These are phyloP conservation scores for Neonectria coccinea DNA, from an alignment of 2,329 filamentous ascomycete species.

Conservation along the genomic window DNA sequence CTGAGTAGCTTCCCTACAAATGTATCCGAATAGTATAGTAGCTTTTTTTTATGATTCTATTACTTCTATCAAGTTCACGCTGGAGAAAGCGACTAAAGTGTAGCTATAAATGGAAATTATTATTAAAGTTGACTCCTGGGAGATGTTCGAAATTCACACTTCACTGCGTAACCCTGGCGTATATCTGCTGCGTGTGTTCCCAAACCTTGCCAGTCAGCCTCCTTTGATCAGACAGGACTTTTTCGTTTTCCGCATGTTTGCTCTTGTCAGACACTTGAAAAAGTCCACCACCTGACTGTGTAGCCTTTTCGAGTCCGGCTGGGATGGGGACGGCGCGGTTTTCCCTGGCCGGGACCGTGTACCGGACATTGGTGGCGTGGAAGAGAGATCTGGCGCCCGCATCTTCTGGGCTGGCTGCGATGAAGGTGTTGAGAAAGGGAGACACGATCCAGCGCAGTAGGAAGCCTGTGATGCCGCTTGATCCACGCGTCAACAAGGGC, in stretches of 20 bases:
- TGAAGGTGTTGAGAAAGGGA: slow-evolving; percentile 24
- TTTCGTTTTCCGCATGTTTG: slow-evolving; percentile 32
- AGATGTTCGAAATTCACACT: background rate
- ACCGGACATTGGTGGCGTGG: slow-evolving; percentile 40
- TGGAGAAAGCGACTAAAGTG: background rate
- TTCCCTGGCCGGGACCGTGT: slow-evolving; percentile 24
- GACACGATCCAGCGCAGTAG: slow-evolving; percentile 34
- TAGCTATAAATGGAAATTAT: background rate
- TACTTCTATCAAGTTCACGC: background rate
- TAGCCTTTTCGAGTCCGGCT: background rate
- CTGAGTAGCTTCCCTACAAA: too few relatives aligned
- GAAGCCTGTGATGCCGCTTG: slow-evolving; percentile 31
- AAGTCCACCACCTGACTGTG: slow-evolving; percentile 19
- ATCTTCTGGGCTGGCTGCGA: slow-evolving; percentile 33
- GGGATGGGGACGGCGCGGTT: background rate
- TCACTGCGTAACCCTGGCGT: slow-evolving; percentile 3
- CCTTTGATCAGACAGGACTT: slow-evolving; percentile 25
- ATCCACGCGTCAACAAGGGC: slow-evolving; percentile 33
- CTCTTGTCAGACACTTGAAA: slow-evolving; percentile 34
- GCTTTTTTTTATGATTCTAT: background rate
- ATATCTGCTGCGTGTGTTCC: slow-evolving; percentile 17
- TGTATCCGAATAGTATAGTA: background rate
- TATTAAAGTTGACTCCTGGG: background rate
- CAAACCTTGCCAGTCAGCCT: slow-evolving; percentile 9
- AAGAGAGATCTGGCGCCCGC: slow-evolving; percentile 39